These are phyloP conservation scores for Sporothrix euskadiensis DNA, from an alignment of 2,329 filamentous ascomycete species.

Conservation along the genomic window DNA sequence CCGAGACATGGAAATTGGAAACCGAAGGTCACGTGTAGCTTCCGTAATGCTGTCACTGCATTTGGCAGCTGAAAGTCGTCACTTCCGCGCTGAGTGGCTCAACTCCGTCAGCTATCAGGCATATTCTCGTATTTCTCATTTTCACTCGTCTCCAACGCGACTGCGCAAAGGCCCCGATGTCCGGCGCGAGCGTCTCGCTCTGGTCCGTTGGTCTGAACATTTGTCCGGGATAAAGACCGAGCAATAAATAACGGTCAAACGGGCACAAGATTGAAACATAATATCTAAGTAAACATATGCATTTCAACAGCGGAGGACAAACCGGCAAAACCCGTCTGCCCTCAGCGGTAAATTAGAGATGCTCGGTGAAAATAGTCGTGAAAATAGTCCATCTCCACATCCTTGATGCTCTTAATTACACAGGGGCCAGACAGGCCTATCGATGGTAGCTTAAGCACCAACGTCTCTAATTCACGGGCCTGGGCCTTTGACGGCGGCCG, in stretches of 20 bases:
- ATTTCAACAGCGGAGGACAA: neutral
- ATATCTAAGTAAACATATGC: neutral
- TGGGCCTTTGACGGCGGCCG: too few species aligned
- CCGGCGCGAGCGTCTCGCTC: neutral
- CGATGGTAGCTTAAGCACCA: neutral
- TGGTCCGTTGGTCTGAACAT: neutral
- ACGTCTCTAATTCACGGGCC: neutral
- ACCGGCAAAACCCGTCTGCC: neutral
- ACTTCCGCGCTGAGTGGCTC: neutral
- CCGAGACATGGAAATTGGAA: neutral
- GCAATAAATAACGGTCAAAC: neutral
- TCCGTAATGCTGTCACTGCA: neutral
- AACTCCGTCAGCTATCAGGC: neutral
- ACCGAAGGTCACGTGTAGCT: slow-evolving; percentile 15
- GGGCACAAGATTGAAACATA: neutral
- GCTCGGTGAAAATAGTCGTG: neutral
- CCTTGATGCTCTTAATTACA: neutral
- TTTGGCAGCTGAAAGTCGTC: slow-evolving; percentile 13
- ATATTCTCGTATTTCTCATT: neutral
- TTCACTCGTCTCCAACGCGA: neutral
- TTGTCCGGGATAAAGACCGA: neutral
- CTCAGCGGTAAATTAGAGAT: neutral
- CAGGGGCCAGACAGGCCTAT: neutral
- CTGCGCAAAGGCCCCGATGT: neutral
- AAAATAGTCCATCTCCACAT: neutral